Percentiles rank a stretch among this genome's conserved stretches.
Evolutionary conservation across 306 rosid genomes (phyloP).

Genomic region (Casuarina glauca): DNA sequence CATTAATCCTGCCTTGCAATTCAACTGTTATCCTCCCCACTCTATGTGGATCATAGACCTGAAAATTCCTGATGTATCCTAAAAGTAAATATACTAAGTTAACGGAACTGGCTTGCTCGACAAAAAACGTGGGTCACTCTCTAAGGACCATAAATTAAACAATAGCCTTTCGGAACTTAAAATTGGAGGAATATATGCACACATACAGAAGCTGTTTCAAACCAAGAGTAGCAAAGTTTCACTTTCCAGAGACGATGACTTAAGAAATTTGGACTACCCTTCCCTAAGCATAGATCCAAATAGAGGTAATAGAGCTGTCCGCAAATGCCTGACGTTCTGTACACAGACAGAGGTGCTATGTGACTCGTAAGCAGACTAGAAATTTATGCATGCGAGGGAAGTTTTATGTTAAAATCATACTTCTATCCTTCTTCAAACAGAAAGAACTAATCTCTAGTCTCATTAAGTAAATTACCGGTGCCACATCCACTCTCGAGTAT

Average conservation of each 20-base stretch:
- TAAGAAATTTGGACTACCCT: neutral
- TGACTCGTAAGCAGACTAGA: neutral
- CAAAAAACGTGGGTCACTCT: neutral
- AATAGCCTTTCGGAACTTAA: neutral
- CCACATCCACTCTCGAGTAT: neutral
- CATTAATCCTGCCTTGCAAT: slow-evolving; percentile 84
- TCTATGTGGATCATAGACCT: slow-evolving; percentile 83
- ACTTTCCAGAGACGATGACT: neutral
- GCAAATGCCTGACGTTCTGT: neutral
- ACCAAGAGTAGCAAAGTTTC: neutral
- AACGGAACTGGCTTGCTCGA: neutral
- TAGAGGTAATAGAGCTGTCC: neutral
- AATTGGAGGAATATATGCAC: slow-evolving; percentile 7
- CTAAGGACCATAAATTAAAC: neutral
- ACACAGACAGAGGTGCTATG: neutral
- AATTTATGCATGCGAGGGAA: neutral
- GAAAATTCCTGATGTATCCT: slow-evolving; percentile 80
- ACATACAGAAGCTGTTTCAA: neutral
- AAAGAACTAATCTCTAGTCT: neutral
- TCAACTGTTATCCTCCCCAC: slow-evolving; percentile 91
- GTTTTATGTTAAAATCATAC: neutral
- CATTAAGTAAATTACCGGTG: neutral
- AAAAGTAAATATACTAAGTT: slow-evolving; percentile 8
- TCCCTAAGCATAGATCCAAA: neutral
- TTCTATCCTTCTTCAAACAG: neutral